These are phyloP conservation scores for Inga leiocalycina DNA, from an alignment of 306 rosid species.

Conservation along the genomic window DNA sequence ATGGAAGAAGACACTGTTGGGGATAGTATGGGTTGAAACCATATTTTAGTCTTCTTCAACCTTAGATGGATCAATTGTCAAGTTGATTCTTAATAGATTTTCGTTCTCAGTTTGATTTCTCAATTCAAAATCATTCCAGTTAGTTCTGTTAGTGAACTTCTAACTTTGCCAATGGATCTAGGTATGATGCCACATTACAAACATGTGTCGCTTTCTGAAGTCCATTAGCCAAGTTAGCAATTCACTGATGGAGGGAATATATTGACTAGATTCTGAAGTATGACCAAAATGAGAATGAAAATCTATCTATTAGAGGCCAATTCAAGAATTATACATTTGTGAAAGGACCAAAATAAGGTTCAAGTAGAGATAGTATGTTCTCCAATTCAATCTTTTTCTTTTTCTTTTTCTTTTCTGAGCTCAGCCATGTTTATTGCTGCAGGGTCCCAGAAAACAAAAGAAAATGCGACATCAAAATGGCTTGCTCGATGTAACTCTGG, in stretches of 20 bases:
- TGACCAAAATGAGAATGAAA: not conserved
- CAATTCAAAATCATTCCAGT: not conserved
- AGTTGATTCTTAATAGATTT: not conserved
- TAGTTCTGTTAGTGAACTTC: not conserved
- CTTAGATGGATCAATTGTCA: not conserved
- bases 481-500: not conserved
- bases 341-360: not conserved
- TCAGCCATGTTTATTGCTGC: slow-evolving; percentile 38
- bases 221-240: not conserved
- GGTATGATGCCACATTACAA: not conserved
- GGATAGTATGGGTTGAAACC: not conserved
- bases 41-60: not conserved
- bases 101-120: not conserved
- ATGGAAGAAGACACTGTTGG: not conserved
- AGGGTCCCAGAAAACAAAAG: slow-evolving; percentile 48
- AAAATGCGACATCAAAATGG: slow-evolving; percentile 38
- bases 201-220: not conserved
- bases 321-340: not conserved
- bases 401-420: slow-evolving; percentile 11
- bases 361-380: not conserved
- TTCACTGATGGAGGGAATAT: not conserved
- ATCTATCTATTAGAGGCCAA: not conserved
- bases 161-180: not conserved
- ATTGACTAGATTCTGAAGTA: not conserved
- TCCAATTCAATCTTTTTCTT: slow-evolving; percentile 11